Evolutionary conservation across 495 filamentous ascomycete genomes (phyloP).

Genomic region (Tuber magnatum): DNA sequence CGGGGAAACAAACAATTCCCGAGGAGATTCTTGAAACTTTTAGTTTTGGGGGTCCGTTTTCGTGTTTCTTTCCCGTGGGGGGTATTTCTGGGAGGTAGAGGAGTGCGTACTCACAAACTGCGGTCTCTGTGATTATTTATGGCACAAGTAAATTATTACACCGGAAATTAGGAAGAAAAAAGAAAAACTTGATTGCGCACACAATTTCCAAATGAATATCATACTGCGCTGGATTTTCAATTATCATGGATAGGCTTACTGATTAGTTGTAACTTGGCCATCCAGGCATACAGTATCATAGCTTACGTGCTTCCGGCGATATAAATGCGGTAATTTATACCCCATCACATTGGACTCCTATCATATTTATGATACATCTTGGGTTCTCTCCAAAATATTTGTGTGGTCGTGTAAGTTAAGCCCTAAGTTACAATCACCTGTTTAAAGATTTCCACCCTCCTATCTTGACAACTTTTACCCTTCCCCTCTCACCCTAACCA

Average conservation of each 20-base stretch:
- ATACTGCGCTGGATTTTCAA: background rate
- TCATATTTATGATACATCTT: background rate
- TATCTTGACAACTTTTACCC: background rate
- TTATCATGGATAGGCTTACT: background rate
- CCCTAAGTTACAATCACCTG: background rate
- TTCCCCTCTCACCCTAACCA: background rate
- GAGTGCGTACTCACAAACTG: background rate
- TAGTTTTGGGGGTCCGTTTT: background rate
- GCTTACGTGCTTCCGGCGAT: background rate
- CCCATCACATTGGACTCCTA: background rate
- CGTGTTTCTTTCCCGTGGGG: background rate
- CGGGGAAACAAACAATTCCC: background rate
- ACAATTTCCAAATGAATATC: background rate
- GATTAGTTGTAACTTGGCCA: background rate
- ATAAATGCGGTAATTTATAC: background rate
- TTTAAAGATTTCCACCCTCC: background rate
- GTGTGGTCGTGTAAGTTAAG: background rate
- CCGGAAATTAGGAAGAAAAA: background rate
- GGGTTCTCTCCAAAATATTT: background rate
- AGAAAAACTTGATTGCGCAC: background rate
- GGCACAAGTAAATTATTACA: background rate
- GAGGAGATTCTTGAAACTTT: background rate
- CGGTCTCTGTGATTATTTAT: background rate
- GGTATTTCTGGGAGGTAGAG: background rate
- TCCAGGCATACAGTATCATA: background rate